A percentile compares a stretch with the other conserved stretches of the same genome.
Evolutionary conservation across 345 rosid species (phyloP).

Genomic region (Draba incana): DNA sequence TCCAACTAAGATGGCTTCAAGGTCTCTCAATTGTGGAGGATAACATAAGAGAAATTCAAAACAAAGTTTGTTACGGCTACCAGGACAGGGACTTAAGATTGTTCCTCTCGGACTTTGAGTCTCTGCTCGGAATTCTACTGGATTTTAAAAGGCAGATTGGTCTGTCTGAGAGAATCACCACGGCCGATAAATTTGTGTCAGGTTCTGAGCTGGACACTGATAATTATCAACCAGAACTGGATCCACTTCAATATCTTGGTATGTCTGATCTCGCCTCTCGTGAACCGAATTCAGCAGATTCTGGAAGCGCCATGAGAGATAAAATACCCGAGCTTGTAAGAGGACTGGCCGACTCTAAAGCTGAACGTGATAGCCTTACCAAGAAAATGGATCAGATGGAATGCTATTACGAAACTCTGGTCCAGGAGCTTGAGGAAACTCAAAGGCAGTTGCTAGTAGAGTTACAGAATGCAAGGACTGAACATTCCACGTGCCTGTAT

Average conservation of each 20-base stretch:
- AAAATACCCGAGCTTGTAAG: conserved; percentile 83
- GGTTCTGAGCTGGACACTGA: conserved; percentile 64
- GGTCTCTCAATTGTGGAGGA: conserved; percentile 75
- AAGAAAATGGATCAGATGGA: conserved; percentile 99
- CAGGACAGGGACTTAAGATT: conserved; percentile 66
- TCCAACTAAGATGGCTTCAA: conserved; percentile 62
- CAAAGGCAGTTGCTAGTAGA: conserved; percentile 92
- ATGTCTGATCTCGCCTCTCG: conserved; percentile 63
- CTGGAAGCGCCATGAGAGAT: conserved; percentile 63
- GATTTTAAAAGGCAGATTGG: conserved; percentile 75
- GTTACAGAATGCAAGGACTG: conserved; percentile 88
- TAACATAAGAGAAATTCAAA: conserved; percentile 70
- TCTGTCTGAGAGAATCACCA: conserved; percentile 47
- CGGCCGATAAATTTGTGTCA: conserved; percentile 45
- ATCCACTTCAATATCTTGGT: conserved; percentile 70
- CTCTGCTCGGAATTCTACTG: conserved; percentile 59
- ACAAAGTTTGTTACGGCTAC: conserved; percentile 63
- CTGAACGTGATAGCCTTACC: conserved; percentile 78
- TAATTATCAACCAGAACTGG: conserved; percentile 70
- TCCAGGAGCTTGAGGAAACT: conserved; percentile 98
- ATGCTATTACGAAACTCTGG: conserved; percentile 89
- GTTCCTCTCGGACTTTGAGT: conserved; percentile 67
- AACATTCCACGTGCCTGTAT: conserved; percentile 78
- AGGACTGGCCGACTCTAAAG: conserved; percentile 87
- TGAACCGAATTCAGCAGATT: conserved; percentile 58